Evolutionary conservation across 2,329 filamentous ascomycete species (phyloP).

Genomic region (Chrysoporthe austroafricana): DNA sequence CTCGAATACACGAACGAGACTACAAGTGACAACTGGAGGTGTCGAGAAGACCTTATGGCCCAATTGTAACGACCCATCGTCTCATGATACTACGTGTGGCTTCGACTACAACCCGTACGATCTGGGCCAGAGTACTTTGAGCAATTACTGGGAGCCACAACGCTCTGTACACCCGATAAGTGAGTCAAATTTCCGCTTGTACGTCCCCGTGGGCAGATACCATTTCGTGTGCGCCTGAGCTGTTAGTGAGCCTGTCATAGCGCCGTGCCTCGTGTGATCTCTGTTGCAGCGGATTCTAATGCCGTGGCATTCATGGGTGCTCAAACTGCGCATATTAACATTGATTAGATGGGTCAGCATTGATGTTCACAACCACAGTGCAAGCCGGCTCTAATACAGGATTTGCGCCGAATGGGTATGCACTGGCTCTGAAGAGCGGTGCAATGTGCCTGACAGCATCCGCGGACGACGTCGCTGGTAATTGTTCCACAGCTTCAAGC

Average conservation of each 20-base stretch:
- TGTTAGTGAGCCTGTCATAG: no score
- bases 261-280: no score
- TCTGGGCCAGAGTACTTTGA: conserved; percentile 14
- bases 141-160: conserved; percentile 16
- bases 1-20: not conserved
- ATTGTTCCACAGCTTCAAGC: not conserved
- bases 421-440: conserved; percentile 17
- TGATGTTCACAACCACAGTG: conserved; percentile 18
- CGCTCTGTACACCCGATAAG: not conserved
- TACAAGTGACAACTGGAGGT: conserved; percentile 8
- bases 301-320: not conserved
- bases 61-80: conserved; percentile 9
- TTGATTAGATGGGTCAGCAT: conserved; percentile 10
- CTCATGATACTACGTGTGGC: conserved; percentile 1
- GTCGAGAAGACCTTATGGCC: conserved; percentile 18
- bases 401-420: not conserved
- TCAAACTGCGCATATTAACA: not conserved
- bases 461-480: not conserved
- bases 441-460: not conserved
- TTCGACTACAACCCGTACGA: conserved; percentile 16
- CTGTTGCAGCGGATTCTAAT: no score
- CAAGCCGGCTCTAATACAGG: conserved; percentile 13
- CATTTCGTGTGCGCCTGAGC: no score
- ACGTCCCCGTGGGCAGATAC: no score
- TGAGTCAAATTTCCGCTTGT: not conserved